Conservation (phyloP, 2,329 filamentous ascomycete species). For the Cytospora mali region DNA sequence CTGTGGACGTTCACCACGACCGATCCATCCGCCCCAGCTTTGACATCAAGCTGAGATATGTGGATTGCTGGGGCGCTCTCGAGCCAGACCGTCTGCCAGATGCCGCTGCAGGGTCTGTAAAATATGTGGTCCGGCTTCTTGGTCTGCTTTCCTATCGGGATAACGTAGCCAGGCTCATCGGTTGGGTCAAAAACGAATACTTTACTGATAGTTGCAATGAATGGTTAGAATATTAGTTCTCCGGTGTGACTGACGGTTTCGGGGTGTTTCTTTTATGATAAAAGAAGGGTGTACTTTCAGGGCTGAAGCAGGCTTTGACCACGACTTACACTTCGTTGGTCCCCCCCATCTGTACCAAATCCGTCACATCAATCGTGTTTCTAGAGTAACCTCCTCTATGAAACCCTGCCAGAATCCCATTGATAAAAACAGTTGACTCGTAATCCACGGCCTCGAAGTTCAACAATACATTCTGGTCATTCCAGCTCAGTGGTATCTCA, state of each 20-base stretch:
- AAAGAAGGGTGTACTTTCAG: no score
- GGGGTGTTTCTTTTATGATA: no score
- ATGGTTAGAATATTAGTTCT: neutral
- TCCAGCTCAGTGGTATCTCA: conserved; percentile 50
- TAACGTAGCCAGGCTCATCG: conserved; percentile 55
- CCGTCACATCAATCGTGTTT: conserved; percentile 62
- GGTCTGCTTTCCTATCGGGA: conserved; percentile 69
- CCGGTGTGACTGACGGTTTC: no score
- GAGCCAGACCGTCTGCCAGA: conserved; percentile 76
- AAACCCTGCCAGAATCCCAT: conserved; percentile 53
- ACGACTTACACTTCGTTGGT: conserved; percentile 56
- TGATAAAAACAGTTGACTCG: conserved; percentile 60
- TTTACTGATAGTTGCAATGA: conserved; percentile 38
- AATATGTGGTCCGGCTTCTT: conserved; percentile 64
- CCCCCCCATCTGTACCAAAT: conserved; percentile 42
- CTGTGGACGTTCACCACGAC: conserved; percentile 60
- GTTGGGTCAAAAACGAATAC: conserved; percentile 72
- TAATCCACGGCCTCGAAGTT: conserved; percentile 64
- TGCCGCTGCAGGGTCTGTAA: conserved; percentile 72
- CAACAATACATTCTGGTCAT: conserved; percentile 47
- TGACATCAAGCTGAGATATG: conserved; percentile 61
- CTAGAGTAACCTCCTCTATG: conserved; percentile 65
- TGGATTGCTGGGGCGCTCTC: conserved; percentile 61
- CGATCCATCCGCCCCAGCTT: conserved; percentile 59
- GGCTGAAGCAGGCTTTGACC: neutral